Conservation (phyloP, 257 asterid species). For the Solanum neorickii region DNA sequence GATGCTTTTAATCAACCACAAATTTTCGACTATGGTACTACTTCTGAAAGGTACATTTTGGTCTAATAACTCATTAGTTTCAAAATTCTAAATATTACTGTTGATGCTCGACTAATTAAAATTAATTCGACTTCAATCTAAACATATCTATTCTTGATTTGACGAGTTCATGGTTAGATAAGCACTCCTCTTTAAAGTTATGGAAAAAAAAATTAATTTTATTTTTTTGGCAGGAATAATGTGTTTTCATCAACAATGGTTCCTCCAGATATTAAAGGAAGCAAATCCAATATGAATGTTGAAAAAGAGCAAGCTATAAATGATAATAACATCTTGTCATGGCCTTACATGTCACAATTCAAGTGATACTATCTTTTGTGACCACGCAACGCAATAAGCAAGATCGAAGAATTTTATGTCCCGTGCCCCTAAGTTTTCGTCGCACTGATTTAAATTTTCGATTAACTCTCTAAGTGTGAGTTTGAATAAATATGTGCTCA, state of each 20-base stretch:
- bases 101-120: neutral
- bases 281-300: neutral
- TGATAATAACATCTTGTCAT: neutral
- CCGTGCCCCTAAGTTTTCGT: neutral
- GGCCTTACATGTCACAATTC: neutral
- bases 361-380: neutral
- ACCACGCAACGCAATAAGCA: too few species aligned
- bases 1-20: neutral
- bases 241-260: neutral
- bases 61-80: neutral
- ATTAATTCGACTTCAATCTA: neutral
- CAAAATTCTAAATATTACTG: neutral
- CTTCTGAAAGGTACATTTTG: neutral
- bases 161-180: neutral
- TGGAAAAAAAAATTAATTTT: neutral
- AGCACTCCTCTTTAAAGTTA: neutral
- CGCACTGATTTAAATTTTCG: neutral
- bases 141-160: neutral
- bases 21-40: neutral
- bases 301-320: neutral
- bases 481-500: neutral
- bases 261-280: neutral
- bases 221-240: neutral
- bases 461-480: neutral
- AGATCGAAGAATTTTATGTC: too few species aligned